Evolutionary conservation across 805 yeast genomes (phyloP), one percentile per base, ranked within the genome.

Genomic region (Candida khao-thaluensis): DNA sequence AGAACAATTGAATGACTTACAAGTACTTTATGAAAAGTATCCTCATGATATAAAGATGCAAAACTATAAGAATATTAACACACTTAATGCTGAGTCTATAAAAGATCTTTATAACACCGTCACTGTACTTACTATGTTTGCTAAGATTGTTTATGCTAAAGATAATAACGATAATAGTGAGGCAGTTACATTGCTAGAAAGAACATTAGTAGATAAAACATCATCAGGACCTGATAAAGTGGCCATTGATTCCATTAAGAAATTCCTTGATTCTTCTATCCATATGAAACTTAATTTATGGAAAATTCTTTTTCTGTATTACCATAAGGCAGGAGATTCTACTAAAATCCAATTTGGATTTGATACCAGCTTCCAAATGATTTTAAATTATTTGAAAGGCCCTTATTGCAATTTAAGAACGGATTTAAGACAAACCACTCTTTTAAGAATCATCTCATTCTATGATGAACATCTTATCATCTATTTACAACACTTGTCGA

Each of bases 201-300:
- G 55, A 3, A 67, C 81, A 2, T 53, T 82, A 18, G 57, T 68
- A 30, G 61, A 64, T 15, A 15, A 15, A 9, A 18, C 20, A 12
- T 21, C 41, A 5, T 35, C 27, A 8, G 36, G 15, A 12, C 35
- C 24, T 7, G 30, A 27, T 27, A 15, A 37, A 11, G 45, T 43
- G 2, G 62, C 70, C 0, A 49, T 66, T 6, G 18, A 37, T 5
- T 79, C 89, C 6, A 80, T 88, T 57, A 66, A 71, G 16, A 58
- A 65, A 9, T 87, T 91, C 52, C 65, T 93, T 11, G 60, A 67
- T 2, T 67, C 65, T 9, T 79, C 95, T 0, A 64, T 83, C 16
- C 82, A 77, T 16, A 72, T 88, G 54, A 77, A 76, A 40, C 62
- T 89, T 26, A 81, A 81, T 38, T 60, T 93, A 2, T 90, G 97